These are phyloP conservation scores for Psophocarpus tetragonolobus DNA, from an alignment of 306 rosid genomes.

Conservation along the genomic window DNA sequence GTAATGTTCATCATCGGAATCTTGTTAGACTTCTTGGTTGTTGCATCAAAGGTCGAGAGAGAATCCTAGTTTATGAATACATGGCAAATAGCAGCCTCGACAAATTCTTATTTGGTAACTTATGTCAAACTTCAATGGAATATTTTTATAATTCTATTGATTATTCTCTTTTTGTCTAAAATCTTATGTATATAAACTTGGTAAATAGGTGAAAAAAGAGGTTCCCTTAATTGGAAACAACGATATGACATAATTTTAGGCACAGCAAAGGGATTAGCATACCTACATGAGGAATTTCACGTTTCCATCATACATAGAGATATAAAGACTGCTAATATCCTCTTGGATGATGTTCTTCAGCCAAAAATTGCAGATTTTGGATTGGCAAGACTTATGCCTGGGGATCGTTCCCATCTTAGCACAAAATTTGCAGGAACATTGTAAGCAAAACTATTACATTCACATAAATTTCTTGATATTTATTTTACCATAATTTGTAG, in stretches of 20 bases:
- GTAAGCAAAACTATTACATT: conserved; percentile 44
- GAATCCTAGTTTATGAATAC: conserved; percentile 67
- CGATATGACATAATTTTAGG: conserved; percentile 55
- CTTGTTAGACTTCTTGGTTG: conserved; percentile 4
- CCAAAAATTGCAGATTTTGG: conserved; percentile 77
- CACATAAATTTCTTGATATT: conserved; percentile 3
- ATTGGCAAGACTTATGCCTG: conserved; percentile 56
- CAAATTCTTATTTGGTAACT: conserved; percentile 65
- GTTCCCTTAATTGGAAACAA: conserved; percentile 65
- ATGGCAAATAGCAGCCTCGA: conserved; percentile 70
- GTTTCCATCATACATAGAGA: conserved; percentile 59
- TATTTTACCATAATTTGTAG: not conserved
- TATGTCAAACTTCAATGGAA: not conserved
- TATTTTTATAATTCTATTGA: not conserved
- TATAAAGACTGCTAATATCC: conserved; percentile 62
- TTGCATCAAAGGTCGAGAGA: conserved; percentile 51
- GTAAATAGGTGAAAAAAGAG: conserved; percentile 48
- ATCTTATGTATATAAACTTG: not conserved
- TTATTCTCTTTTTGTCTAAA: not conserved
- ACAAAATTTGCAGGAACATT: conserved; percentile 77
- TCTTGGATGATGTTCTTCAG: conserved; percentile 53
- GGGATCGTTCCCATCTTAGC: conserved; percentile 61
- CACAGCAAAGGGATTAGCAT: conserved; percentile 65
- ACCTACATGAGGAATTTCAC: conserved; percentile 65
- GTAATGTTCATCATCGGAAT: conserved; percentile 27